A percentile compares a stretch with the other conserved stretches of the same genome.
These are phyloP conservation scores for Chrysopogon serrulatus DNA, from an alignment of 176 grass and related monocot species.

Conservation along the genomic window DNA sequence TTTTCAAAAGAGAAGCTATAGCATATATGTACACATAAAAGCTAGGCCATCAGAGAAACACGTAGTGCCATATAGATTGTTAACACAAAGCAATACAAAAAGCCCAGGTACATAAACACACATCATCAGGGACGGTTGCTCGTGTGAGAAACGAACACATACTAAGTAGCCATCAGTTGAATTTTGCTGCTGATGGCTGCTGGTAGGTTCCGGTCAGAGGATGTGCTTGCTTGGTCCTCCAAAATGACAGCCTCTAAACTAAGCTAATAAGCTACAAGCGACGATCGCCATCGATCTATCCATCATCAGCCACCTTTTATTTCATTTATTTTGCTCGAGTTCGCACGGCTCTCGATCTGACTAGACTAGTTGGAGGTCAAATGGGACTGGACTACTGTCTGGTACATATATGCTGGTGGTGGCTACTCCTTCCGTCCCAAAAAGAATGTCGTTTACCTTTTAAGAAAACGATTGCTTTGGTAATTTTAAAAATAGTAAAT, in stretches of 20 bases:
- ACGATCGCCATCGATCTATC: neutral
- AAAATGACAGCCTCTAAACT: slow-evolving; percentile 5
- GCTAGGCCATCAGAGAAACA: neutral
- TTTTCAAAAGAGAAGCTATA: neutral
- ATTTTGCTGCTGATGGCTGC: neutral
- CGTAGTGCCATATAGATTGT: neutral
- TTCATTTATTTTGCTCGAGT: slow-evolving; percentile 1
- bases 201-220: slow-evolving; percentile 23
- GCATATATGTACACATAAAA: neutral
- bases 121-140: too few relatives aligned
- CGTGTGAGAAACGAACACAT: neutral
- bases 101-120: too few relatives aligned
- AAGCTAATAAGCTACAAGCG: neutral
- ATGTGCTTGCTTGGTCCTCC: neutral
- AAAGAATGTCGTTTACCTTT: too few relatives aligned
- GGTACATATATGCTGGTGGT: slow-evolving; percentile 6
- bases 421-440: too few relatives aligned
- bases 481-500: too few relatives aligned
- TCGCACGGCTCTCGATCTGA: slow-evolving; percentile 28
- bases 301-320: neutral
- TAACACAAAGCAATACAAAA: neutral
- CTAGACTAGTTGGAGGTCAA: slow-evolving; percentile 29
- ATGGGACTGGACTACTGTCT: slow-evolving; percentile 12
- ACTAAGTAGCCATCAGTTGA: neutral
- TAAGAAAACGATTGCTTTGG: too few relatives aligned